Evolutionary conservation across 2,329 filamentous ascomycete genomes (phyloP), one percentile per base, ranked within the genome.

Genomic region (Pseudogymnoascus sp.): DNA sequence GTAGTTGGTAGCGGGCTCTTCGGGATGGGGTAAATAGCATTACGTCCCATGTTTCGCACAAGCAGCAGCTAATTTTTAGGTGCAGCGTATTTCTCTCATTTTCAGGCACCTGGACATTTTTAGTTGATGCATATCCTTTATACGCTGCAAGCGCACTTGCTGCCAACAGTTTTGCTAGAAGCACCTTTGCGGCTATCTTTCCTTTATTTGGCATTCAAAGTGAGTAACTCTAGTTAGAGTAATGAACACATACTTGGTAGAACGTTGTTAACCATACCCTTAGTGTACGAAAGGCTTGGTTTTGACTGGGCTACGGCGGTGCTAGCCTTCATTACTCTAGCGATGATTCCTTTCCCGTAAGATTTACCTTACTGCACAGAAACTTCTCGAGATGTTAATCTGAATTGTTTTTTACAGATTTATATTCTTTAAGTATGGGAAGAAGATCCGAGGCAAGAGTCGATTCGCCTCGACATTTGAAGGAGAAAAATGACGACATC

Each of bases 41-140:
- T 34, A 8, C 12, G n/a, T 43, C 40, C n/a, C 9, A 43, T 43
- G 40, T 43, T 16, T 11, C 9, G n/a, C 14, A 11, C 21, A 5
- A 16, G 5, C 12, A 16, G 11, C 40, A 6, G 40, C 40, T 43
- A 11, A 34, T 11, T 34, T 34, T 7, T 34, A 6, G 31, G 31
- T 9, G 31, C 31, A 91, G 89, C 62, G 88, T 85, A 62, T 83
- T 96, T 65, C 83, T 96, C 64, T 85, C 89, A 25, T 97, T 91
- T 75, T 88, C 85, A 63, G 90, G 91, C 62, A 85, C 96, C 68
- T 96, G 96, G 75, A 96, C 91, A 11, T 96, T 96, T 77, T 66
- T 73, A 75, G 88, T 90, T 68, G 89, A 91, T 73, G 88, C 88
- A 23, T 93, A 93, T 75, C 88, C 88, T 62, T 75, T 85, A 23